Base-by-base conservation (phyloP, 208 protist genomes). In the Leishmania martiniquensis region DNA sequence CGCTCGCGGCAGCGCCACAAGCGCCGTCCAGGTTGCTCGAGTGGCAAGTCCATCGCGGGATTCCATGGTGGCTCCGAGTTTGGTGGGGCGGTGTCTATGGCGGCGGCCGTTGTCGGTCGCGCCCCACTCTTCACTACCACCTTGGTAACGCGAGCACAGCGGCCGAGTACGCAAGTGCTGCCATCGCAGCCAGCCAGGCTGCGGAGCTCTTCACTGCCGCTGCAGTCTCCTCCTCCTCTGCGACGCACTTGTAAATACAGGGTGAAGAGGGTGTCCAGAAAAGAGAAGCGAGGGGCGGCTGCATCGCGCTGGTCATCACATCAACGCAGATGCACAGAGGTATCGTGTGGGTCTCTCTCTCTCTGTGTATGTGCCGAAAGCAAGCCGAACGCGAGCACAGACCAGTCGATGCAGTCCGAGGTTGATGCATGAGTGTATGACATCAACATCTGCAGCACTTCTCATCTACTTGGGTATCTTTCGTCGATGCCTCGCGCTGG, bases 1-100 rank as follows among this genome's bases (percentile, higher is more conserved):
- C 39, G 37, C 32, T 22, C 63, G 68, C 45, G 32, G 57, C n/a
- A 49, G 25, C 17, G 29, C 32, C 45, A 39, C 39, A 49, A 29
- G 4, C 39, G 25, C 17, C 60, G 44, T 47, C 76, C 17, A 52
- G 69, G 42, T 67, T 81, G 76, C 67, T 72, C 32, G 29, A n/a
- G 25, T 78, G 66, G 82, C 80, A 76, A 39, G 39, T 29, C 44
- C n/a, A 68, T 34, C 66, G 80, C 59, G 80, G 76, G 20, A 45
- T 81, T 22, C 86, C 84, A 37, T 80, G 78, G 37, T 94, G 83
- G 83, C 78, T 78, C 65, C 80, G 75, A 42, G 75, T 76, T 62
- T 87, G 85, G 84, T 94, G 90, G 90, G 87, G 90, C 42, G 72
- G 86, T 15, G 85, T 89, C 15, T 92, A 90, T 66, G 90, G 90